Evolutionary conservation across 176 grass and related monocot species (phyloP).

Genomic region (Lolium perenne): DNA sequence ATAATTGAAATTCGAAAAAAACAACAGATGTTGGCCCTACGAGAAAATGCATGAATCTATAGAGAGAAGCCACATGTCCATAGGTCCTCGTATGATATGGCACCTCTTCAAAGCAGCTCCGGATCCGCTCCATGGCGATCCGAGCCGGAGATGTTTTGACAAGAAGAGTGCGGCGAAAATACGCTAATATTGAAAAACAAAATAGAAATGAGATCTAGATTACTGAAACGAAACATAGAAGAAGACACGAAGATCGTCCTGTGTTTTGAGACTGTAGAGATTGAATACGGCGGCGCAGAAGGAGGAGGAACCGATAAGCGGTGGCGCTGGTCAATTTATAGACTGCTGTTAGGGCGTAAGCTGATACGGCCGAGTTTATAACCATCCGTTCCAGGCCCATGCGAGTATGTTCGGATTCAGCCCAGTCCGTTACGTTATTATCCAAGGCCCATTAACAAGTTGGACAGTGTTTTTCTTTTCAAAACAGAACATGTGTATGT

Average conservation of each 20-base stretch:
- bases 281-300: background rate
- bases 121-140: background rate
- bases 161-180: constrained; percentile 33
- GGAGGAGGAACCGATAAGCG: accelerated
- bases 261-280: background rate
- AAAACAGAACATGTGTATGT: too few species aligned
- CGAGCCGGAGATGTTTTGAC: background rate
- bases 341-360: constrained; percentile 26
- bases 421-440: background rate
- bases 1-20: accelerated
- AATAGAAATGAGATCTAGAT: background rate
- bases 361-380: background rate
- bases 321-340: background rate
- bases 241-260: background rate
- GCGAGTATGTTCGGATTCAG: background rate
- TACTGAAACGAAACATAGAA: background rate
- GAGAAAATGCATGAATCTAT: constrained; percentile 56
- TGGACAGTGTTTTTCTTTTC: background rate
- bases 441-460: background rate
- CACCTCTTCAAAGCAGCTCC: constrained; percentile 24
- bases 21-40: constrained; percentile 34
- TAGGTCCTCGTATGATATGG: constrained; percentile 37
- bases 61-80: constrained; percentile 50
- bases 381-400: too few species aligned
- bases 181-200: background rate